Conservation (phyloP, 352 stramenopile genomes). For the Phytopythium mirpurense region DNA sequence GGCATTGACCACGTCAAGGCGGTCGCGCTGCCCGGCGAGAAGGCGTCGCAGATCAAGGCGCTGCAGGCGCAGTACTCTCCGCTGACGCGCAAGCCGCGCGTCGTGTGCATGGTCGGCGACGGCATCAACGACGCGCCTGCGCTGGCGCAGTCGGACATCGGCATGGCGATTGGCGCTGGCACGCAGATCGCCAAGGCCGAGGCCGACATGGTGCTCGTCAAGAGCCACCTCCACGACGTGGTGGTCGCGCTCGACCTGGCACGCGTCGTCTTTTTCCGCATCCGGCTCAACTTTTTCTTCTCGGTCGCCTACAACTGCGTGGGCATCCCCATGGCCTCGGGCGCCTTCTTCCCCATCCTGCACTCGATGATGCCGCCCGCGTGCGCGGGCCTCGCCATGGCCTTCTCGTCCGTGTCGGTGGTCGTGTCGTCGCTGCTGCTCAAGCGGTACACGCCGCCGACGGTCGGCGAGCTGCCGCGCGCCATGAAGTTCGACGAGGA, state of each 20-base stretch:
- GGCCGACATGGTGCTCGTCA: slow-evolving; percentile 88
- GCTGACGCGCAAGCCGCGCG: slow-evolving; percentile 62
- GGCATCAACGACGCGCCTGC: slow-evolving; percentile 95
- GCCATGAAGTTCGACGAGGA: slow-evolving; percentile 51
- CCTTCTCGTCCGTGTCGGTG: slow-evolving; percentile 85
- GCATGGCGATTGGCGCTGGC: slow-evolving; percentile 90
- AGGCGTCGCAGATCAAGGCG: slow-evolving; percentile 89
- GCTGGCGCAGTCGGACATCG: slow-evolving; percentile 89
- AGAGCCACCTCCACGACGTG: slow-evolving; percentile 79
- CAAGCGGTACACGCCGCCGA: slow-evolving; percentile 64
- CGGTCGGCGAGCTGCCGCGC: slow-evolving; percentile 15
- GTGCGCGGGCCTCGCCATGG: slow-evolving; percentile 83
- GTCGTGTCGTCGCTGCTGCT: slow-evolving; percentile 81
- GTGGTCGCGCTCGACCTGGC: slow-evolving; percentile 79
- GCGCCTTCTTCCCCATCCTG: slow-evolving; percentile 80
- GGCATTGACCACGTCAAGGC: slow-evolving; percentile 86
- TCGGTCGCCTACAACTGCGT: slow-evolving; percentile 86
- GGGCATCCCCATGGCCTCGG: slow-evolving; percentile 78
- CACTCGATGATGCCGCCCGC: slow-evolving; percentile 82
- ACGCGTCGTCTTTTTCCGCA: slow-evolving; percentile 75
- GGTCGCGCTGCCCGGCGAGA: slow-evolving; percentile 91
- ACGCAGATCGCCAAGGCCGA: slow-evolving; percentile 88
- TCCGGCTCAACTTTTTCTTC: slow-evolving; percentile 86
- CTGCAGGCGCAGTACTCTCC: slow-evolving; percentile 68
- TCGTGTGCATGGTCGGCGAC: slow-evolving; percentile 92